Conservation (phyloP, 2,329 filamentous ascomycete genomes). For the Microthyrium microscopicum region DNA sequence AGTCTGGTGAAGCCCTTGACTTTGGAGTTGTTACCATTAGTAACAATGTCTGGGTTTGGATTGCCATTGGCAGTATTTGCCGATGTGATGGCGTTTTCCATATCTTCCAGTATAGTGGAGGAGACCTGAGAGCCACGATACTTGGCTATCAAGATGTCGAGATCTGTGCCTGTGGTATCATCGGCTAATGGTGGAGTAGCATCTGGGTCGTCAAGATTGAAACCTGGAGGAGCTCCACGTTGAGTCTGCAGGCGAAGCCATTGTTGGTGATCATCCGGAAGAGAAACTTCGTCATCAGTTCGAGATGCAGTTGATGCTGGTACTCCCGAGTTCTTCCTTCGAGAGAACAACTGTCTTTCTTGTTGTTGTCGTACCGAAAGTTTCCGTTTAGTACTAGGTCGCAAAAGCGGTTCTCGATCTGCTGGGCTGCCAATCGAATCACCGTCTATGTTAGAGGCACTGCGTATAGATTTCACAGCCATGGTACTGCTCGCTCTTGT, state of each 20-base stretch:
- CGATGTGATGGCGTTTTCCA: conserved; percentile 47
- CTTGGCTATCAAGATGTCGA: conserved; percentile 63
- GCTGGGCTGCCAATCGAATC: conserved; percentile 37
- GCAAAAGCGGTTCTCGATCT: conserved; percentile 37
- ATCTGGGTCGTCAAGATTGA: conserved; percentile 53
- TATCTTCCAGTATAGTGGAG: conserved; percentile 57
- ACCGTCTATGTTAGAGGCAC: conserved; percentile 57
- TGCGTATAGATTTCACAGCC: conserved; percentile 80
- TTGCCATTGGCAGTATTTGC: conserved; percentile 50
- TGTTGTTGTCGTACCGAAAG: conserved; percentile 75
- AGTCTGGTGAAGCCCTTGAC: conserved; percentile 72
- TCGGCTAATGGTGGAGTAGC: conserved; percentile 41
- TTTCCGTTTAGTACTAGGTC: conserved; percentile 53
- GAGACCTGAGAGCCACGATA: conserved; percentile 70
- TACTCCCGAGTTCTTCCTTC: conserved; percentile 39
- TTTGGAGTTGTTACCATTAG: conserved; percentile 41
- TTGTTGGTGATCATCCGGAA: conserved; percentile 33
- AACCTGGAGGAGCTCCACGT: conserved; percentile 36
- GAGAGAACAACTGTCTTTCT: conserved; percentile 77
- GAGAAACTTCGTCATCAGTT: conserved; percentile 42
- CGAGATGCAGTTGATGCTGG: conserved; percentile 17
- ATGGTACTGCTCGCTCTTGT: conserved; percentile 73
- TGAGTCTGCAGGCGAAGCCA: conserved; percentile 43
- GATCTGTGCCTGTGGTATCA: conserved; percentile 48
- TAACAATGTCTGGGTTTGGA: conserved; percentile 25